Evolutionary conservation across 371 early-diverging fungal species (phyloP), one percentile per base, ranked within the genome.

Genomic region (Apophysomyces variabilis): DNA sequence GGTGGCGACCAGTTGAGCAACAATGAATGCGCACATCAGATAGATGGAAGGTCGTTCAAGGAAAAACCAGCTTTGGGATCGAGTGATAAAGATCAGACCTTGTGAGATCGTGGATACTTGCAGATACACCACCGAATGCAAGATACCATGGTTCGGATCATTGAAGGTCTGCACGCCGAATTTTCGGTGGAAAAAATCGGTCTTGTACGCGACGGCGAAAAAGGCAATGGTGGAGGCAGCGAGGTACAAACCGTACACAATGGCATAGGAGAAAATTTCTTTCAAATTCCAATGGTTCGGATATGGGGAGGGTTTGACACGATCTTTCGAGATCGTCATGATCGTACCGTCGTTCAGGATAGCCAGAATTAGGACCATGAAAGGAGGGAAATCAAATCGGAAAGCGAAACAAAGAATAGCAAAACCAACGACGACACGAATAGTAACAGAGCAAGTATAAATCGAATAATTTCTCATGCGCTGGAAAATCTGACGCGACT

Each of bases 401-500:
- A 80, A 86, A 47, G 84, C 83, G 68, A 78, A 86, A 72, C 73
- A 71, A 67, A 86, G 80, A 37, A 86, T 71, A 12, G 86, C 75
- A 71, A 86, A 86, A 69, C 84, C 83, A 57, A 83, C 80, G 45
- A 86, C 86, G 65, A 86, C 78, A 82, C 86, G 86, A 58, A 85
- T 82, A 59, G 86, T 85, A 61, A 85, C 82, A 11, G 86, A 85
- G 78, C 86, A 85, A 37, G 86, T 83, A 65, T 85, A 85, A 65
- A 83, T 83, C 61, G 86, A 77, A 70, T 85, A 85, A 61, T 79
- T 75, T 64, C 77, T 79, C 88, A 89, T 89, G 69, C 90, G 90
- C 69, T 89, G 87, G 83, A 89, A 89, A 71, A 89, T 87, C 73
- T 84, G 85, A 62, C 90, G 83, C 32, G 88, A 84, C 62, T 82